These are phyloP conservation scores for Lasiodiplodia citricola DNA, from an alignment of 2,329 filamentous ascomycete species.

Conservation along the genomic window DNA sequence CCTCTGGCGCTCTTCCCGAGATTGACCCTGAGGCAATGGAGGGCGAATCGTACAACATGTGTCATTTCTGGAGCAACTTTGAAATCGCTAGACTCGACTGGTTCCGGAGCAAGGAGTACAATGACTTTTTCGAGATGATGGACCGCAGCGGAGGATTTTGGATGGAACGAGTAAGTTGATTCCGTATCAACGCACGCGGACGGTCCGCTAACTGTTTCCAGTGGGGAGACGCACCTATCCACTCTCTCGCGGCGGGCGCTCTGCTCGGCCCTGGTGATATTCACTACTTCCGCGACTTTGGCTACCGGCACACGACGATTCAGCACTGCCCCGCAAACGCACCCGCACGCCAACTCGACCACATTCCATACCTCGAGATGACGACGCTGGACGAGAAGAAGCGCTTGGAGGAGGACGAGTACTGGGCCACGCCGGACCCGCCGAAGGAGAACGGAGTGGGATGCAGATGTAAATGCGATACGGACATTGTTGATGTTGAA, in stretches of 20 bases:
- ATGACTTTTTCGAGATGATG: constrained; percentile 99
- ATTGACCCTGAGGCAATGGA: constrained; percentile 95
- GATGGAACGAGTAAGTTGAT: constrained; percentile 84
- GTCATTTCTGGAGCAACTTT: constrained; percentile 99
- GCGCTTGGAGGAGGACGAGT: constrained; percentile 89
- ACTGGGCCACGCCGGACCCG: constrained; percentile 88
- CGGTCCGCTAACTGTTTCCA: constrained; percentile 53
- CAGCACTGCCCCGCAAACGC: constrained; percentile 98
- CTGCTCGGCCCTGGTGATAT: constrained; percentile 82
- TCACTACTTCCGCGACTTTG: constrained; percentile 99
- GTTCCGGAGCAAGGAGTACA: constrained; percentile 96
- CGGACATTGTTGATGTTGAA: constrained; percentile 96
- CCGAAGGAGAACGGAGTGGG: constrained; percentile 96
- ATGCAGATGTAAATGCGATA: constrained; percentile 95
- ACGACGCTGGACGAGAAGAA: constrained; percentile 82
- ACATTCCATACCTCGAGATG: constrained; percentile 79
- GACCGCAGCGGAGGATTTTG: constrained; percentile 97
- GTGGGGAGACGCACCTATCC: constrained; percentile 99
- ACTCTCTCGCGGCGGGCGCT: constrained; percentile 92
- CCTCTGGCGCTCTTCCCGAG: constrained; percentile 71
- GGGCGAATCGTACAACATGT: constrained; percentile 99
- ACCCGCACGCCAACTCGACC: constrained; percentile 81
- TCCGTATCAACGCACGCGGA: too few relatives aligned
- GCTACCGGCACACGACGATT: constrained; percentile 97
- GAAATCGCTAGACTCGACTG: constrained; percentile 94